phyloP scores from a whole-genome alignment of 345 rosid genomes.

The Carallia brachiata region DNA sequence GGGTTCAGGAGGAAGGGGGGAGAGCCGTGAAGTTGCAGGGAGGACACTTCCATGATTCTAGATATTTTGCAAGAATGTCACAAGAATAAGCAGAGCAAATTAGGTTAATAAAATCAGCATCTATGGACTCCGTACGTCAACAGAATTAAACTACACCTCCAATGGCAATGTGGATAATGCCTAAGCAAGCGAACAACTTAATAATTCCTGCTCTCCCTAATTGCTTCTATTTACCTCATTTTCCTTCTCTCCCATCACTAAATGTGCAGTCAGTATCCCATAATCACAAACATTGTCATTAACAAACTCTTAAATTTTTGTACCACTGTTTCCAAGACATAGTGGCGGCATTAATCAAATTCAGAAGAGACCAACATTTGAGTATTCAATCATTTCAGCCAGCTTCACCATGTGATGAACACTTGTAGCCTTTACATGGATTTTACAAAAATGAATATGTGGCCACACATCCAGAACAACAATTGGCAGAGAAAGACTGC shows the following conservation, averaged over 20 bases:
- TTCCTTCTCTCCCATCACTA: neutral
- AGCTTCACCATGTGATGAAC: too few species aligned
- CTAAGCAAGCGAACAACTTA: neutral
- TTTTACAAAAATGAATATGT: neutral
- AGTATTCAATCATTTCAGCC: too few species aligned
- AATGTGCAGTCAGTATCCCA: too few species aligned
- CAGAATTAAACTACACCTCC: neutral
- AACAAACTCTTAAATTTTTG: too few species aligned
- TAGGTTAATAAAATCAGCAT: constrained; percentile 4
- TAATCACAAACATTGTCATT: too few species aligned
- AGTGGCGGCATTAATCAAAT: too few species aligned
- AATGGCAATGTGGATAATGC: neutral
- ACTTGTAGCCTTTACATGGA: too few species aligned
- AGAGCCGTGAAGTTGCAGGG: constrained; percentile 68
- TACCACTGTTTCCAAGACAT: too few species aligned
- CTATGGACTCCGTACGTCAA: neutral
- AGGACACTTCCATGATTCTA: constrained; percentile 79
- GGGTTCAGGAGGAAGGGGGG: constrained; percentile 94
- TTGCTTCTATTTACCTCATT: too few species aligned
- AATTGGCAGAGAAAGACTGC: neutral
- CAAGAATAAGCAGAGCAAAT: constrained; percentile 5
- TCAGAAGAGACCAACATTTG: too few species aligned
- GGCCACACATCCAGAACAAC: neutral
- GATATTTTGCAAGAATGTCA: constrained; percentile 16
- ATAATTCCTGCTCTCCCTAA: neutral